Evolutionary conservation across 2,329 filamentous ascomycete species (phyloP).

Genomic region (Thielaviopsis cerberus): DNA sequence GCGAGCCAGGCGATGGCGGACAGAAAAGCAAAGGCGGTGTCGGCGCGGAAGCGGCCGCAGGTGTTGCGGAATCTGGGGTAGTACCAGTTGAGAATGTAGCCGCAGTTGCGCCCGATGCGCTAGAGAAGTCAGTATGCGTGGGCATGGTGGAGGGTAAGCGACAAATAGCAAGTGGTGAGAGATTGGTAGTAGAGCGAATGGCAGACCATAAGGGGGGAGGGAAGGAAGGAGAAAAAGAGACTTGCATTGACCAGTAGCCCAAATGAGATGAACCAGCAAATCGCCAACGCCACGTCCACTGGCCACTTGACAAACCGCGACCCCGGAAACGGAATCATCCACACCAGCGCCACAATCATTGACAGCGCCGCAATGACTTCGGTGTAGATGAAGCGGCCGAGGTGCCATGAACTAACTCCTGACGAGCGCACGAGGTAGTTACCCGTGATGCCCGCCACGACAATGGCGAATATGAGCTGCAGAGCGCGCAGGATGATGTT

Average conservation of each 20-base stretch:
- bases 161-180: neutral
- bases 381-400: slow-evolving; percentile 54
- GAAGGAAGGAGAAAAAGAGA: slow-evolving; percentile 10
- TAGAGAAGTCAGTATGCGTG: slow-evolving; percentile 14
- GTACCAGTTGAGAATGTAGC: slow-evolving; percentile 40
- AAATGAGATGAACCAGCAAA: slow-evolving; percentile 53
- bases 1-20: slow-evolving; percentile 53
- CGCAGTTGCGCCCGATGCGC: slow-evolving; percentile 31
- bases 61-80: slow-evolving; percentile 28
- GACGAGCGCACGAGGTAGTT: slow-evolving; percentile 38
- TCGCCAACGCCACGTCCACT: slow-evolving; percentile 48
- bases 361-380: slow-evolving; percentile 51
- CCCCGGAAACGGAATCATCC: slow-evolving; percentile 49
- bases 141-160: too few relatives aligned
- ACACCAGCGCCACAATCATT: slow-evolving; percentile 50
- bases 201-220: neutral
- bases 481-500: slow-evolving; percentile 22
- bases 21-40: slow-evolving; percentile 53
- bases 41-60: slow-evolving; percentile 52
- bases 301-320: slow-evolving; percentile 51
- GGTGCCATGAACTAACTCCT: slow-evolving; percentile 29
- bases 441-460: slow-evolving; percentile 53
- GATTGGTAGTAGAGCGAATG: neutral
- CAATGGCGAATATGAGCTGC: slow-evolving; percentile 50
- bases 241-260: slow-evolving; percentile 44